Percentiles rank a stretch among this genome's conserved stretches.
phyloP scores from a whole-genome alignment of 768 basidiomycete species.

The Mycena amicta region DNA sequence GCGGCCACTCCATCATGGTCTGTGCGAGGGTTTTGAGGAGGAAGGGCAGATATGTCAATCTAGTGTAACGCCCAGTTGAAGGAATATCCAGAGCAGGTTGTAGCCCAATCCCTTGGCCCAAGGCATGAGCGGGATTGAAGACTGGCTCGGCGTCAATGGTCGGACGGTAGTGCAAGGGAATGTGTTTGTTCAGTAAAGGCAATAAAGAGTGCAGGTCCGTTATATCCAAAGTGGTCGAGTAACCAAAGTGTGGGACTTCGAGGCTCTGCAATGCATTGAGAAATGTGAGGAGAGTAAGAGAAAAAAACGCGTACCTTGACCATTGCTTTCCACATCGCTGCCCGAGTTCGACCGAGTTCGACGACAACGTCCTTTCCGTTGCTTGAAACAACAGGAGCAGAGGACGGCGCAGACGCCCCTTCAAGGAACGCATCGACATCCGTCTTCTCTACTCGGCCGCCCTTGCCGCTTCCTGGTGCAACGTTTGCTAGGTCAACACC shows the following conservation, averaged over 20 bases:
- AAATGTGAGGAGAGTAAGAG: not conserved
- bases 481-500: conserved; percentile 61
- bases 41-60: conserved; percentile 80
- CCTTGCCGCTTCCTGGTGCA: conserved; percentile 70
- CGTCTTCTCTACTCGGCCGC: conserved; percentile 71
- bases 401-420: conserved; percentile 18
- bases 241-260: conserved; percentile 87
- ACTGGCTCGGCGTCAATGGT: conserved; percentile 22
- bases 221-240: conserved; percentile 75
- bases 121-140: conserved; percentile 40
- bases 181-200: conserved; percentile 66
- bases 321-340: conserved; percentile 92
- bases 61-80: conserved; percentile 56
- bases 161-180: conserved; percentile 58
- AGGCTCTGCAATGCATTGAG: conserved; percentile 69
- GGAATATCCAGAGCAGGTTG: conserved; percentile 49
- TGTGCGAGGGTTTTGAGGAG: conserved; percentile 80
- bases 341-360: conserved; percentile 74
- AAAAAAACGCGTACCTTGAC: conserved; percentile 53
- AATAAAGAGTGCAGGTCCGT: conserved; percentile 67
- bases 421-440: conserved; percentile 71
- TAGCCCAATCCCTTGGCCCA: conserved; percentile 32
- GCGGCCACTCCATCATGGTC: conserved; percentile 83
- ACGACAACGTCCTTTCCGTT: conserved; percentile 55
- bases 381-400: conserved; percentile 9